Evolutionary conservation across 192 early-diverging fungal genomes (phyloP).

Genomic region (Haplosporangium gracile): DNA sequence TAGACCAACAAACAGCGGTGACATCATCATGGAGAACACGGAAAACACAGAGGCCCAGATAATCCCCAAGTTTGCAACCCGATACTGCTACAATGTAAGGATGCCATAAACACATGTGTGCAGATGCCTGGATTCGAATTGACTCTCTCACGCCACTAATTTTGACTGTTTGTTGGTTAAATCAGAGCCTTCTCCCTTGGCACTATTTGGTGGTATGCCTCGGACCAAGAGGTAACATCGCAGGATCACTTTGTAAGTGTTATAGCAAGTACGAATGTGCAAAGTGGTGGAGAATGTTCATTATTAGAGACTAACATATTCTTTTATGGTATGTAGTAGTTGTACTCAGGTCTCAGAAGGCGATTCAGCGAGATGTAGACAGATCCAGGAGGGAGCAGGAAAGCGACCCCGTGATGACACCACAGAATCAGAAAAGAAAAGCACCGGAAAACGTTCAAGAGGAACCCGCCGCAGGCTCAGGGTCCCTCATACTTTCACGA

Average conservation of each 20-base stretch:
- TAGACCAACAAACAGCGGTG: background rate
- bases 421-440: background rate
- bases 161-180: background rate
- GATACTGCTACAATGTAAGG: constrained; percentile 42
- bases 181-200: constrained; percentile 14
- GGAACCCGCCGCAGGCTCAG: background rate
- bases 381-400: background rate
- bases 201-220: constrained; percentile 21
- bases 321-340: background rate
- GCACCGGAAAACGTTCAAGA: background rate
- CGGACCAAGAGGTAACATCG: background rate
- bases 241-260: constrained; percentile 14
- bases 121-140: background rate
- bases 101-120: background rate
- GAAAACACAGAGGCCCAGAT: background rate
- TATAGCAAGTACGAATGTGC: background rate
- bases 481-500: background rate
- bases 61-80: constrained; percentile 11
- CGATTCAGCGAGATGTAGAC: background rate
- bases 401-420: background rate
- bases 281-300: background rate
- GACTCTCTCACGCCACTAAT: background rate
- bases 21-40: background rate
- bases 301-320: background rate
- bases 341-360: background rate